Evolutionary conservation across 2,329 filamentous ascomycete genomes (phyloP).

Genomic region (Shiraia bambusicola): DNA sequence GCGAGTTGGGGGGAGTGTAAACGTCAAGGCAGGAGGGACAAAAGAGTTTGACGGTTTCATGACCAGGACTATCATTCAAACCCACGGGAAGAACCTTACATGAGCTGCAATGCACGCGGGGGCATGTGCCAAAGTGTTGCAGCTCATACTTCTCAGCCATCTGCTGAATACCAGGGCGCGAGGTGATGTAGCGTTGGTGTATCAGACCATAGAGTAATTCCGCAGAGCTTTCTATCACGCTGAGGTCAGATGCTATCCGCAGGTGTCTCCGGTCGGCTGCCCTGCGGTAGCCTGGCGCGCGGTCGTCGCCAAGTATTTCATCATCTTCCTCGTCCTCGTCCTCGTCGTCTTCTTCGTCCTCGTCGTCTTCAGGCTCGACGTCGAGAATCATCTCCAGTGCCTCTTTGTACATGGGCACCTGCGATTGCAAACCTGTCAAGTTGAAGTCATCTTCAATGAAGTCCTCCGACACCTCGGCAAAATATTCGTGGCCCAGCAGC

Average conservation of each 20-base stretch:
- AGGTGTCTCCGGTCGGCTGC: constrained; percentile 66
- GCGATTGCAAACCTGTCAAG: constrained; percentile 87
- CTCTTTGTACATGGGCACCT: constrained; percentile 99
- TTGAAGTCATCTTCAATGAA: constrained; percentile 99
- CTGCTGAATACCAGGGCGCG: constrained; percentile 91
- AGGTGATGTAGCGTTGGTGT: constrained; percentile 98
- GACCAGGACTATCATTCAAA: constrained; percentile 88
- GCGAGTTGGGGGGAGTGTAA: constrained; percentile 94
- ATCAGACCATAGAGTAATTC: constrained; percentile 98
- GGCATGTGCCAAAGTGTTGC: constrained; percentile 92
- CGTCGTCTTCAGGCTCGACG: constrained; percentile 92
- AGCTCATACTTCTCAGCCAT: constrained; percentile 99
- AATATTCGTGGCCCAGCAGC: constrained; percentile 94
- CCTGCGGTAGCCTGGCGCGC: constrained; percentile 57
- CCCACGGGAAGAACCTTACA: constrained; percentile 91
- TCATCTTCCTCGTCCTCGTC: constrained; percentile 61
- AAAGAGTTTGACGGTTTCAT: constrained; percentile 98
- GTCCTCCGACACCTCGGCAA: constrained; percentile 96
- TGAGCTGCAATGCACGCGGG: constrained; percentile 88
- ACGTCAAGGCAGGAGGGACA: constrained; percentile 96
- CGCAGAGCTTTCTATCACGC: constrained; percentile 95
- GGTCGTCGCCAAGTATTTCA: constrained; percentile 51
- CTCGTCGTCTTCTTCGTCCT: constrained; percentile 73
- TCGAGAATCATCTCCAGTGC: constrained; percentile 99
- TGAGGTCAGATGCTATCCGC: constrained; percentile 87